Percentiles rank a stretch among this genome's conserved stretches.
These are phyloP conservation scores for Boletus eberwhitei DNA, from an alignment of 768 basidiomycete species.

Conservation along the genomic window DNA sequence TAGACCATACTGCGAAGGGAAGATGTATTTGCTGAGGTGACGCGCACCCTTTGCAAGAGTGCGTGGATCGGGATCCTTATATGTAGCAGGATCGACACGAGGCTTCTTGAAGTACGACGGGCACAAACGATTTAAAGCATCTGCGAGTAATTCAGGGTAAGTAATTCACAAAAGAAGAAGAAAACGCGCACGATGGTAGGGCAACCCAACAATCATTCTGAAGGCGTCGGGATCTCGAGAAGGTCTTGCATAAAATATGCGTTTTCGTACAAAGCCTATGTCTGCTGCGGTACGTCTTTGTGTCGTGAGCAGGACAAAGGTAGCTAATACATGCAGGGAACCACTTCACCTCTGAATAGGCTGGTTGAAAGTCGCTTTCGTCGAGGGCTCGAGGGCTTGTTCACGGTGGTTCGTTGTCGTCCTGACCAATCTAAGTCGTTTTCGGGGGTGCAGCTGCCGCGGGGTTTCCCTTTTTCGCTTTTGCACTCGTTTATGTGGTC, in stretches of 20 bases:
- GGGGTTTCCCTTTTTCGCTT: slow-evolving; percentile 22
- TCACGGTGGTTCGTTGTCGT: background rate
- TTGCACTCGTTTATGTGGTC: slow-evolving; percentile 5
- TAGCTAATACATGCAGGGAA: background rate
- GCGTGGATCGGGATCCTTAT: slow-evolving; percentile 44
- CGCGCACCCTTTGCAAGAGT: slow-evolving; percentile 50
- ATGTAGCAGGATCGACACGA: slow-evolving; percentile 25
- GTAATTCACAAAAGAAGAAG: background rate
- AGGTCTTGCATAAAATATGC: slow-evolving; percentile 69
- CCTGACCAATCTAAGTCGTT: slow-evolving; percentile 25
- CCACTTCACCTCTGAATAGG: slow-evolving; percentile 20
- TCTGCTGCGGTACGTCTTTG: slow-evolving; percentile 47
- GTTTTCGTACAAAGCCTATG: slow-evolving; percentile 48
- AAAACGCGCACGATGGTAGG: slow-evolving; percentile 54
- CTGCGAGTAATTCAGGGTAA: slow-evolving; percentile 35
- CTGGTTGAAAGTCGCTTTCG: slow-evolving; percentile 8
- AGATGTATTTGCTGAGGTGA: slow-evolving; percentile 78
- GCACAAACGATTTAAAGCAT: slow-evolving; percentile 59
- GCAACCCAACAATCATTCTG: slow-evolving; percentile 59
- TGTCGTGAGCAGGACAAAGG: slow-evolving; percentile 3
- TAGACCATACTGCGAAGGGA: slow-evolving; percentile 75
- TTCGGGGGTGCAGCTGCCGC: slow-evolving; percentile 20
- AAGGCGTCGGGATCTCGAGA: slow-evolving; percentile 47
- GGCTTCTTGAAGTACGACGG: slow-evolving; percentile 40
- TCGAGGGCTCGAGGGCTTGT: slow-evolving; percentile 2